Percentiles rank a stretch among this genome's conserved stretches.
These are phyloP conservation scores for Lolium rigidum DNA, from an alignment of 176 grass and related monocot genomes.

Conservation along the genomic window DNA sequence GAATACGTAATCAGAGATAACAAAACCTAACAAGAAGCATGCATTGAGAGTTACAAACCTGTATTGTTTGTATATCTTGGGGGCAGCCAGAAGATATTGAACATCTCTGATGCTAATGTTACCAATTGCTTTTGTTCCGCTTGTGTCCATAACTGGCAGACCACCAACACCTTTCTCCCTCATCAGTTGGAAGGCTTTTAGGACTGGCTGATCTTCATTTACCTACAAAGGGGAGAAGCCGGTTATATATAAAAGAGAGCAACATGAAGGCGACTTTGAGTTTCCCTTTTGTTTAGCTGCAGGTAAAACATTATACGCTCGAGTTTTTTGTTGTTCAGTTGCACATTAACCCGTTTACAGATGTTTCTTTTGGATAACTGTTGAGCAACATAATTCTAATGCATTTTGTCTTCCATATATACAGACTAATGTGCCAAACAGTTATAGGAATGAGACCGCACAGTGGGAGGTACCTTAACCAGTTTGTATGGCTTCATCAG, in stretches of 20 bases:
- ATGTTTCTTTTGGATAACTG: background rate
- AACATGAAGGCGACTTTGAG: background rate
- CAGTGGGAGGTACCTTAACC: constrained; percentile 62
- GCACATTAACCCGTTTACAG: background rate
- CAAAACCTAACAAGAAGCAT: background rate
- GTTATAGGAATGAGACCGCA: background rate
- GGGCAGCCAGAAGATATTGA: constrained; percentile 93
- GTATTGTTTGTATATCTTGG: constrained; percentile 96
- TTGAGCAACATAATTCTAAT: background rate
- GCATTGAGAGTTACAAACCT: constrained; percentile 55
- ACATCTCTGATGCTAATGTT: constrained; percentile 99
- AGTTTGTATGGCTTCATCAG: constrained; percentile 74
- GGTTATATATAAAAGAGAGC: background rate
- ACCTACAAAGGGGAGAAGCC: constrained; percentile 48
- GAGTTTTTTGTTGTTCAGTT: background rate
- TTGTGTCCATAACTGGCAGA: constrained; percentile 83
- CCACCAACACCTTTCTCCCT: constrained; percentile 87
- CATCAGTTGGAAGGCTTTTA: constrained; percentile 96
- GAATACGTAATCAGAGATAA: background rate
- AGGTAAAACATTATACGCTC: background rate
- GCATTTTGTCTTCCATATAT: background rate
- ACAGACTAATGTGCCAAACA: background rate
- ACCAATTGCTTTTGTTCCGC: constrained; percentile 66
- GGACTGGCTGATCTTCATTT: constrained; percentile 86
- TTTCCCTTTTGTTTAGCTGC: background rate